Percentiles rank a stretch among this genome's conserved stretches.
These are phyloP conservation scores for Nakaseomyces kungkrabaensis DNA, from an alignment of 1,139 yeast genomes.

Conservation along the genomic window DNA sequence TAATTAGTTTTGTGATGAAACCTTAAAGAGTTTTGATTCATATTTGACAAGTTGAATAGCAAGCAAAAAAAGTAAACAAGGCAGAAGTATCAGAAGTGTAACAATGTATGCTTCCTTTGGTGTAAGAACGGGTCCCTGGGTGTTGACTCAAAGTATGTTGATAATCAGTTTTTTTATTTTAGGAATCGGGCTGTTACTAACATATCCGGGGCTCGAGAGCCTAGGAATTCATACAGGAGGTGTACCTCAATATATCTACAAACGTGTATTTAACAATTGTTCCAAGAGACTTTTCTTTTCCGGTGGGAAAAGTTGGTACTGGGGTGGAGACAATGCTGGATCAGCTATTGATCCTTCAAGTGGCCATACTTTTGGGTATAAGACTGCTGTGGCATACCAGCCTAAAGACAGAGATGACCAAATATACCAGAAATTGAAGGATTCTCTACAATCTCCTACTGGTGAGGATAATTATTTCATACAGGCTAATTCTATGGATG, in stretches of 20 bases:
- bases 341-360: constrained; percentile 2
- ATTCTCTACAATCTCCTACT: constrained; percentile 41
- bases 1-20: too few species aligned
- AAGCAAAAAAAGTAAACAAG: neutral
- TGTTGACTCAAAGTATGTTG: constrained; percentile 1
- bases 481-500: constrained; percentile 32
- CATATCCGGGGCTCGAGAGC: neutral
- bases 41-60: too few species aligned
- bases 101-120: constrained; percentile 2
- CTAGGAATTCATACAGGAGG: neutral
- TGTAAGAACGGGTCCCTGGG: constrained; percentile 1
- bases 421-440: constrained; percentile 30
- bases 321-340: constrained; percentile 4
- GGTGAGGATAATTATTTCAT: constrained; percentile 86
- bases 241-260: constrained; percentile 1
- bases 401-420: constrained; percentile 57
- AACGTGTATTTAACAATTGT: neutral
- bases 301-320: constrained; percentile 6
- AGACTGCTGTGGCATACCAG: constrained; percentile 59
- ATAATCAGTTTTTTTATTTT: neutral
- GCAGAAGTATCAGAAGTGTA: neutral
- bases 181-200: neutral
- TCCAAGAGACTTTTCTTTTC: constrained; percentile 8
- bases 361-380: constrained; percentile 31
- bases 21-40: too few species aligned